Conservation (phyloP, 495 filamentous ascomycete species). For the Hyphodiscus hymeniophilus region DNA sequence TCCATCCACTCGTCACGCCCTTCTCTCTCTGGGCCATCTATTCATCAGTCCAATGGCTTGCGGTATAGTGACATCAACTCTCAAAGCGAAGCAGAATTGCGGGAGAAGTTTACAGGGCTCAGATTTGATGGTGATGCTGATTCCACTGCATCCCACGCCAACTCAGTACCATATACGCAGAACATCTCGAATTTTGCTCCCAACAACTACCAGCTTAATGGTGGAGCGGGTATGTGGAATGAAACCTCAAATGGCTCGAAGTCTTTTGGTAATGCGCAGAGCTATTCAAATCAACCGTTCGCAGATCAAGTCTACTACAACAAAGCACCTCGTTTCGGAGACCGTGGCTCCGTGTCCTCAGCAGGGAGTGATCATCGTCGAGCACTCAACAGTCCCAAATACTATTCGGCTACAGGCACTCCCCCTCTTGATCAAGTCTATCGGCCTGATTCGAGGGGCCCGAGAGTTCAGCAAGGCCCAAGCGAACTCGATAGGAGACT, state of each 20-base stretch:
- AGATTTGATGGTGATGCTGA: constrained; percentile 13
- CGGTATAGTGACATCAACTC: constrained; percentile 10
- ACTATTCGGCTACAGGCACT: constrained; percentile 25
- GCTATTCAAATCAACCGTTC: constrained; percentile 18
- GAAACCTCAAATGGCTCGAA: constrained; percentile 10
- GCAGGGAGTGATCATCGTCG: constrained; percentile 43
- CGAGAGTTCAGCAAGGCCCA: constrained; percentile 16
- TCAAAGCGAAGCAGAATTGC: constrained; percentile 17
- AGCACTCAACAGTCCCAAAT: constrained; percentile 50
- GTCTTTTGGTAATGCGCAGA: constrained; percentile 8
- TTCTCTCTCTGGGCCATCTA: constrained; percentile 16
- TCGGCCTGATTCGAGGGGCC: constrained; percentile 16
- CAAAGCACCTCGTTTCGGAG: constrained; percentile 28
- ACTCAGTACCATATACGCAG: constrained; percentile 12
- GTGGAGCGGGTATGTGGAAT: constrained; percentile 15
- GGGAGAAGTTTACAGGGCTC: constrained; percentile 18
- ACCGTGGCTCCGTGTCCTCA: constrained; percentile 34
- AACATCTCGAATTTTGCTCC: constrained; percentile 10
- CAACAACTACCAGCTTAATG: constrained; percentile 8
- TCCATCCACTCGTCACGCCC: constrained; percentile 23
- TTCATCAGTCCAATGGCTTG: constrained; percentile 11
- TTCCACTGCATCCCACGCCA: constrained; percentile 3
- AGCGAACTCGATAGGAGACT: constrained; percentile 18
- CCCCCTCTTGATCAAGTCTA: constrained; percentile 31
- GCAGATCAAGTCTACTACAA: constrained; percentile 19